Percentiles rank a stretch among this genome's conserved stretches.
Conservation (phyloP, 257 asterid genomes). For the Asclepias syriaca region DNA sequence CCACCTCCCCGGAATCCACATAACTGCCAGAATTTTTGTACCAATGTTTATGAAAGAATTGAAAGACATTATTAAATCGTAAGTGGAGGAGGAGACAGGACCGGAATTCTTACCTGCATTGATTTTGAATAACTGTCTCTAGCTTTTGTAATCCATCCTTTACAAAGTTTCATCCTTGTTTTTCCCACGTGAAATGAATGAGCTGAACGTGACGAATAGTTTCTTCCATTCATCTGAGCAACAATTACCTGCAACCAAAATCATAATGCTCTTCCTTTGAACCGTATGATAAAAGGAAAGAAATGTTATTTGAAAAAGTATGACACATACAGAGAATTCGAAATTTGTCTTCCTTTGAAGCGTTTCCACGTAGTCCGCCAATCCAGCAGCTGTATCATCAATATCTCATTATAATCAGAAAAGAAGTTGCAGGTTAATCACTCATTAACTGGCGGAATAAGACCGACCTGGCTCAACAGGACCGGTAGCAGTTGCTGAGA, state of each 20-base stretch:
- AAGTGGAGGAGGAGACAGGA: no score
- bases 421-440: neutral
- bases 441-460: neutral
- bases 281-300: neutral
- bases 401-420: neutral
- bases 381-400: constrained; percentile 31
- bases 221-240: constrained; percentile 91
- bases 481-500: constrained; percentile 52
- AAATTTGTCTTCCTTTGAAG: constrained; percentile 59
- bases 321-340: constrained; percentile 81
- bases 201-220: constrained; percentile 74
- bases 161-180: constrained; percentile 77
- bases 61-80: neutral
- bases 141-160: constrained; percentile 99
- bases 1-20: constrained; percentile 99
- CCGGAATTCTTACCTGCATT: constrained; percentile 65
- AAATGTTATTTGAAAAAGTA: neutral
- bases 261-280: neutral
- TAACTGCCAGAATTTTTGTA: constrained; percentile 37
- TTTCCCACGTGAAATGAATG: constrained; percentile 86
- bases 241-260: constrained; percentile 61
- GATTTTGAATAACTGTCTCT: constrained; percentile 79
- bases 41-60: neutral
- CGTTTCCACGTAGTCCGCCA: constrained; percentile 70
- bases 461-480: constrained; percentile 76